Evolutionary conservation across 2,329 filamentous ascomycete species (phyloP).

Genomic region (Madurella fahalii): DNA sequence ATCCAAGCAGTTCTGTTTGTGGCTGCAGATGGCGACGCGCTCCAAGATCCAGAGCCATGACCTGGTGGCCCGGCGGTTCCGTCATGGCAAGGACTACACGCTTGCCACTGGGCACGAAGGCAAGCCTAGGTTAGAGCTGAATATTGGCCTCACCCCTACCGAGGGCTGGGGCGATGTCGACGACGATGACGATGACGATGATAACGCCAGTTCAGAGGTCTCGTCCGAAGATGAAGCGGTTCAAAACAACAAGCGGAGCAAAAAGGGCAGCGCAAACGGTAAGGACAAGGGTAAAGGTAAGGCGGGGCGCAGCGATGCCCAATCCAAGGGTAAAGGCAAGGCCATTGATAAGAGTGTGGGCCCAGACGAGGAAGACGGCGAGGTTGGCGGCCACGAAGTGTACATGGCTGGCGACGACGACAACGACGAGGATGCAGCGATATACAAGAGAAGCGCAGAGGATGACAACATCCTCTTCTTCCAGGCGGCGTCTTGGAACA

Average conservation of each 20-base stretch:
- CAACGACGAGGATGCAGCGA: slow-evolving; percentile 64
- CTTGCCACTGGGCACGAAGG: slow-evolving; percentile 80
- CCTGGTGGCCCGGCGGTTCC: slow-evolving; percentile 80
- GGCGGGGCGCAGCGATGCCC: slow-evolving; percentile 20
- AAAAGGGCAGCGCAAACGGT: slow-evolving; percentile 8
- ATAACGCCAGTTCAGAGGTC: slow-evolving; percentile 33
- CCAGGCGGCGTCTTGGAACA: slow-evolving; percentile 74
- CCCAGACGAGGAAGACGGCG: slow-evolving; percentile 36
- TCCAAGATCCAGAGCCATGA: slow-evolving; percentile 70
- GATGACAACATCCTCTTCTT: slow-evolving; percentile 67
- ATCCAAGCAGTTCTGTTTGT: slow-evolving; percentile 80
- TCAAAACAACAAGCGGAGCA: slow-evolving; percentile 7
- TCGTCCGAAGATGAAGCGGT: slow-evolving; percentile 21
- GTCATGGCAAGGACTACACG: slow-evolving; percentile 84
- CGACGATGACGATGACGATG: slow-evolving; percentile 45
- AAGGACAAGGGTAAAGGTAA: slow-evolving; percentile 31
- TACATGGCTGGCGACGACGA: slow-evolving; percentile 91
- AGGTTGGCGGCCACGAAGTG: slow-evolving; percentile 76
- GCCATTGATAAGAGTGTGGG: slow-evolving; percentile 29
- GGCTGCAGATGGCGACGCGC: slow-evolving; percentile 79
- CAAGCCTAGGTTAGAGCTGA: slow-evolving; percentile 78
- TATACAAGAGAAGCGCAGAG: slow-evolving; percentile 77
- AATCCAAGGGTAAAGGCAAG: slow-evolving; percentile 30
- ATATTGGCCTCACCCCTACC: slow-evolving; percentile 80
- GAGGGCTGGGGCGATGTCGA: slow-evolving; percentile 76